Evolutionary conservation across 2,329 filamentous ascomycete genomes (phyloP), one percentile per base, ranked within the genome.

Genomic region (Plenodomus tracheiphilus): DNA sequence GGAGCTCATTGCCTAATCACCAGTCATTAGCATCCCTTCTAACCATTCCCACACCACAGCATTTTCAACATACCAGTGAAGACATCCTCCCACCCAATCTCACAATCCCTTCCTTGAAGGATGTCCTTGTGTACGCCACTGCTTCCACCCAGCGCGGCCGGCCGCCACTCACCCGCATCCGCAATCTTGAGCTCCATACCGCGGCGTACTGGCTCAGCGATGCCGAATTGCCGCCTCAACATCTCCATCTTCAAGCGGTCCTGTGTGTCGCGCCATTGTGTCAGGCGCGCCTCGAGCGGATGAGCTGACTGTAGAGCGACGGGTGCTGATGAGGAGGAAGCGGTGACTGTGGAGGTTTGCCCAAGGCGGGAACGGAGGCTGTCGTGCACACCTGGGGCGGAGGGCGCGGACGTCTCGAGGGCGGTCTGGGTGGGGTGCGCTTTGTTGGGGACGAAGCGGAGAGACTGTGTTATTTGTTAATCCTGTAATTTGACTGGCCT

Each of bases 171-270:
- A 57, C 90, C 87, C 52, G 87, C 85, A 54, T 84, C 79, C 16
- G 89, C 86, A 70, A 96, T 93, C 83, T 91, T 89, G 72, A 96
- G 81, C 80, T 99, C 94, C 94, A 99, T 97, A 53, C 87, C 89
- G 46, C 93, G 85, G 48, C 91, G 85, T 65, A 97, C 85, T 2
- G 94, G 94, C 82, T 97, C 94, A 20, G 89, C 90, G 65, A 97
- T 87, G 58, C 94, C 94, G 74, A 91, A 97, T 39, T 90, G 86
- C 59, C 91, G 88, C 58, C 91, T 86, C 65, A 97, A 83, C 43
- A 85, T 82, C 77, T 92, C 86, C 89, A 96, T 94, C 76, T 95
- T 94, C 71, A 96, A 76, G 28, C 79, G 74, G 65, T 96, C 88
- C 77, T 97, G 93, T 36, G 92, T 96, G 49, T 86, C 81, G 75